Evolutionary conservation across 129 eudicot species (phyloP).

Genomic region (Lactuca saligna): DNA sequence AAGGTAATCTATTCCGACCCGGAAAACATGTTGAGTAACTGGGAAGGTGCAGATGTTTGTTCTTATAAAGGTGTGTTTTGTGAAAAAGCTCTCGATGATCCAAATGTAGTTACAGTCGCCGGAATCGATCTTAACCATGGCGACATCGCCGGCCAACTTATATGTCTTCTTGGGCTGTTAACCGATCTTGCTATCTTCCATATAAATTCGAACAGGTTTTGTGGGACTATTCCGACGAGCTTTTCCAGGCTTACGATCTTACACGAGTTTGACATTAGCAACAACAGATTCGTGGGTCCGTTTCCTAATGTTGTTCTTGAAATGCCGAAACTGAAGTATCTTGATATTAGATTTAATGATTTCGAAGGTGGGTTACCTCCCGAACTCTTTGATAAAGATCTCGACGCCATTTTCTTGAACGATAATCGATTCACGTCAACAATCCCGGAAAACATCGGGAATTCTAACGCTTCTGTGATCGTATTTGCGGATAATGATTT

Average conservation of each 20-base stretch:
- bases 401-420: constrained; percentile 75
- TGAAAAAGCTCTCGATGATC: constrained; percentile 53
- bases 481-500: constrained; percentile 65
- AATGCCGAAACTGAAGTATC: constrained; percentile 50
- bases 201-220: constrained; percentile 72
- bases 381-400: constrained; percentile 53
- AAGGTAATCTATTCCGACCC: constrained; percentile 68
- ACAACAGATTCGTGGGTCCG: constrained; percentile 66
- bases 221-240: constrained; percentile 57
- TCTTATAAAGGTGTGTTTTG: constrained; percentile 68
- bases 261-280: constrained; percentile 73
- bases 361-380: constrained; percentile 67
- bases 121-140: constrained; percentile 74
- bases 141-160: constrained; percentile 71
- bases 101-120: constrained; percentile 42
- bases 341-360: constrained; percentile 67
- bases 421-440: constrained; percentile 50
- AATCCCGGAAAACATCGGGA: constrained; percentile 70
- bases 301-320: constrained; percentile 55
- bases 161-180: constrained; percentile 51
- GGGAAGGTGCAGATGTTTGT: constrained; percentile 81
- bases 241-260: constrained; percentile 42
- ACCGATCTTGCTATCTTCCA: constrained; percentile 63
- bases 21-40: constrained; percentile 36
- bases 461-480: constrained; percentile 66